A percentile compares a stretch with the other conserved stretches of the same genome.
These are phyloP conservation scores for Lasiodiplodia hormozganensis DNA, from an alignment of 2,329 filamentous ascomycete genomes.

Conservation along the genomic window DNA sequence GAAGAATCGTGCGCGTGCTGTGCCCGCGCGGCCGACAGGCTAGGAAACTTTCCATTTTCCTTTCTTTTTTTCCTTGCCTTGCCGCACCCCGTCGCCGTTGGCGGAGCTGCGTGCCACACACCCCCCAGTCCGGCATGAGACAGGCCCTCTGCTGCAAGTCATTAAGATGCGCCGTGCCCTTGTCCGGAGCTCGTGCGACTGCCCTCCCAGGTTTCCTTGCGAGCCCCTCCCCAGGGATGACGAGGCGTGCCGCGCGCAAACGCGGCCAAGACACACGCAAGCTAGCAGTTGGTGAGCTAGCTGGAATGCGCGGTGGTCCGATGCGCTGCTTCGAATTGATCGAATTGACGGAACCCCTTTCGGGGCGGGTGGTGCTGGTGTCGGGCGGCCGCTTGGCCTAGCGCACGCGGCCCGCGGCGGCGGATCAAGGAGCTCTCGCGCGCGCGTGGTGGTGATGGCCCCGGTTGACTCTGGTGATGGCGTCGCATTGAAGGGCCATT, in stretches of 20 bases:
- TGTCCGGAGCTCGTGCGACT: constrained; percentile 27
- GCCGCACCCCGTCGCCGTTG: constrained; percentile 21
- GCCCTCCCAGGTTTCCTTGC: constrained; percentile 22
- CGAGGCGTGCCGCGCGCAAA: constrained; percentile 25
- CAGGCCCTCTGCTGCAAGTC: constrained; percentile 27
- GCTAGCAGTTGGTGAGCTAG: constrained; percentile 18
- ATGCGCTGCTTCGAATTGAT: constrained; percentile 28
- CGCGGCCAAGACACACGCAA: constrained; percentile 24
- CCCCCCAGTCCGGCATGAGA: constrained; percentile 16
- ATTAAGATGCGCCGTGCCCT: constrained; percentile 28
- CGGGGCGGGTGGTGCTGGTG: constrained; percentile 1
- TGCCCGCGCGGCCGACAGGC: constrained; percentile 11
- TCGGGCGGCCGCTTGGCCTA: not conserved
- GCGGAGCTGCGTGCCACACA: not conserved
- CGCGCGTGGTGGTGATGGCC: constrained; percentile 5
- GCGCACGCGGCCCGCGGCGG: constrained; percentile 10
- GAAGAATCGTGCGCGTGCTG: constrained; percentile 10
- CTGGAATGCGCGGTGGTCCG: constrained; percentile 28
- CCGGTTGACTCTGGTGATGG: not conserved
- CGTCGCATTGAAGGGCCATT: constrained; percentile 11
- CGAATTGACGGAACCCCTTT: constrained; percentile 22
- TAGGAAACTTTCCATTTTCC: constrained; percentile 11
- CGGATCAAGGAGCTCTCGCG: constrained; percentile 12
- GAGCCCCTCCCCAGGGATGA: constrained; percentile 23
- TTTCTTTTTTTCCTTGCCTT: constrained; percentile 1